Evolutionary conservation across 257 asterid species (phyloP), one percentile per base, ranked within the genome.

Genomic region (Gentiana dahurica): DNA sequence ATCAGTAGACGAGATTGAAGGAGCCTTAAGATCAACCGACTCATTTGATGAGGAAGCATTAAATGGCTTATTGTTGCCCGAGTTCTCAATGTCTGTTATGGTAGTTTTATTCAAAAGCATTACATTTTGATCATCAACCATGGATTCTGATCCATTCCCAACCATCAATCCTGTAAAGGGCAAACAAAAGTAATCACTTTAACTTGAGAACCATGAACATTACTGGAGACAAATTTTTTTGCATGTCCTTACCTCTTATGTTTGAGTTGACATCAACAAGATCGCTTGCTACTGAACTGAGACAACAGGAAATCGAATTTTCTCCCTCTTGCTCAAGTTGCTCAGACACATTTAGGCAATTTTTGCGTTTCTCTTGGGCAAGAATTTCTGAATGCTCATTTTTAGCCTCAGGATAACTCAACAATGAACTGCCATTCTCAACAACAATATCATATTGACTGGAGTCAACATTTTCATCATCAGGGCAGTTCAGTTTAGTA

Each of bases 251-350:
- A 33, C 44, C 53, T 47, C 38, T 47, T 48, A 44, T 10, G 57
- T 48, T 10, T 8, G 43, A 60, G 55, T 8, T 56, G 12, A 11
- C 50, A 43, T 49, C 57, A 39, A 37, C 64, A 37, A 64, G 53
- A 34, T 34, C 53, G 46, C 9, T 41, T 41, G 46, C 46, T 41
- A 41, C 46, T 41, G 61, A 61, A 57, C 12, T 53, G 39, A 12
- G 45, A 13, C 62, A 47, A 9, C 57, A 38, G 34, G 55, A 53
- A 5, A 35, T 10, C 13, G 61, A 61, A 61, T 34, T 37, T 33
- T 53, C 56, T n/a, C 57, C 51, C 52, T 61, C 49, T 51, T 58
- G 41, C 47, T 62, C 68, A 59, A 63, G 32, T 49, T n/a, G 52
- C 9, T 39, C 50, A 37, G 49, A 55, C 56, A 52, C 53, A 51